Evolutionary conservation across 768 basidiomycete genomes (phyloP).

Genomic region (Russula sp.): DNA sequence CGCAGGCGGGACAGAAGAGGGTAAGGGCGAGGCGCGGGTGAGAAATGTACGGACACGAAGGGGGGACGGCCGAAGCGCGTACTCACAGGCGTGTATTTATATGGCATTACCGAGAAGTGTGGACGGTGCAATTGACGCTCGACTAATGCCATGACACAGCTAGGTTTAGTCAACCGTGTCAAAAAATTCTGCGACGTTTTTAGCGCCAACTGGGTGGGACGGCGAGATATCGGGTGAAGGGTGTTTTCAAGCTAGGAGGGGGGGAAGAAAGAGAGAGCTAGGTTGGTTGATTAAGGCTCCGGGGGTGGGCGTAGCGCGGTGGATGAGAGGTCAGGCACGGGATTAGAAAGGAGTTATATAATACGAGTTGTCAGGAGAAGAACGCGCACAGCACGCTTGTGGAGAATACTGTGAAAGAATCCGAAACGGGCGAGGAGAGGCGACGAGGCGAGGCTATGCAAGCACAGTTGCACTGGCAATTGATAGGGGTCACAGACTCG

Average conservation of each 20-base stretch:
- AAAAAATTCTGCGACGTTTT: conserved; percentile 1
- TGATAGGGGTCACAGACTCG: conserved; percentile 13
- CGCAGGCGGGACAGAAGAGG: not conserved
- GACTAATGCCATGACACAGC: conserved; percentile 24
- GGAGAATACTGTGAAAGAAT: conserved; percentile 3
- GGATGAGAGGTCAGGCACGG: conserved; percentile 13
- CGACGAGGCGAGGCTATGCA: not conserved
- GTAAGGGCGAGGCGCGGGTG: not conserved
- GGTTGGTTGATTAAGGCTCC: conserved; percentile 7
- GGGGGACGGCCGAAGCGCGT: conserved; percentile 4
- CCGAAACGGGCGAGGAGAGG: conserved; percentile 3
- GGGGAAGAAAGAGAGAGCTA: not conserved
- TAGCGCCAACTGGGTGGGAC: conserved; percentile 2
- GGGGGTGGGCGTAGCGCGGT: conserved; percentile 15
- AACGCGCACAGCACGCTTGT: conserved; percentile 19
- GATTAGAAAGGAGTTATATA: conserved; percentile 12
- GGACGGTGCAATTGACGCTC: conserved; percentile 16
- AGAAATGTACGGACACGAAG: conserved; percentile 4
- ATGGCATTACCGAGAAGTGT: conserved; percentile 17
- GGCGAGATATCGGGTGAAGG: not conserved
- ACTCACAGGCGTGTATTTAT: conserved; percentile 25
- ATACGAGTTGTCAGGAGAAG: conserved; percentile 1
- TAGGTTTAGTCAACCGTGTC: not conserved
- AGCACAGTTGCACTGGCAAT: not conserved
- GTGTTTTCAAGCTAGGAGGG: not conserved